A percentile compares a stretch with the other conserved stretches of the same genome.
Evolutionary conservation across 257 asterid genomes (phyloP).

Genomic region (Solanum stenotomum): DNA sequence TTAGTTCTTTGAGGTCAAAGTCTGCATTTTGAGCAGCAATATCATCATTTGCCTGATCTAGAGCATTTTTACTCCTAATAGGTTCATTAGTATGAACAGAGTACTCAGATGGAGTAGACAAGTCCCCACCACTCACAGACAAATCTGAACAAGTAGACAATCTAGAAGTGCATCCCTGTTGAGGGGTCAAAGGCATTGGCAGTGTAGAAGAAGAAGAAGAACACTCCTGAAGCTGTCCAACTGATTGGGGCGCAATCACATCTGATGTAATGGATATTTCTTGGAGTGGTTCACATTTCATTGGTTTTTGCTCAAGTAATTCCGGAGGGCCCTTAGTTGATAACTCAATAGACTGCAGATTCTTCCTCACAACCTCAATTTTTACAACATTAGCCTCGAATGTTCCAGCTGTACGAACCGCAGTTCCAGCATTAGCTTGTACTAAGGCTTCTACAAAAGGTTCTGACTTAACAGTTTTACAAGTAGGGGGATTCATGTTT

Average conservation of each 20-base stretch:
- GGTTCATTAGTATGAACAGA: conserved; percentile 30
- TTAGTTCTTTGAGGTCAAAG: conserved; percentile 14
- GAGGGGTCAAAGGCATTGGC: conserved; percentile 44
- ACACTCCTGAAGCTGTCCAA: conserved; percentile 44
- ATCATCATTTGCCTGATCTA: conserved; percentile 16
- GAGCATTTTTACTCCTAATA: conserved; percentile 2
- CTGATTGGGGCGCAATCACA: conserved; percentile 17
- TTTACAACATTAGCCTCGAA: conserved; percentile 25
- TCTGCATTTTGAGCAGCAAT: conserved; percentile 10
- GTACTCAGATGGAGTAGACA: conserved; percentile 38
- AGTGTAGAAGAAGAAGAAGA: conserved; percentile 29
- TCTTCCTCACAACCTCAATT: conserved; percentile 29
- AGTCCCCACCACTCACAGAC: neutral
- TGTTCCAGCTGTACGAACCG: conserved; percentile 23
- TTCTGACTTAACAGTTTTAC: conserved; percentile 47
- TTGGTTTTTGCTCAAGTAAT: conserved; percentile 25
- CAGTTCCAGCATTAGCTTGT: conserved; percentile 24
- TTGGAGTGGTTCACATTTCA: conserved; percentile 42
- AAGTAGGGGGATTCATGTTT: conserved; percentile 14
- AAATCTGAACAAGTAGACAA: conserved; percentile 22
- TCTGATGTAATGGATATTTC: conserved; percentile 14
- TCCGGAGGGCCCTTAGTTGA: conserved; percentile 17
- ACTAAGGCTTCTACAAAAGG: conserved; percentile 39
- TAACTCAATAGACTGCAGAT: conserved; percentile 12
- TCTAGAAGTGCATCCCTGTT: conserved; percentile 21